Conservation (phyloP, 345 rosid species). For the Aquilaria malaccensis region DNA sequence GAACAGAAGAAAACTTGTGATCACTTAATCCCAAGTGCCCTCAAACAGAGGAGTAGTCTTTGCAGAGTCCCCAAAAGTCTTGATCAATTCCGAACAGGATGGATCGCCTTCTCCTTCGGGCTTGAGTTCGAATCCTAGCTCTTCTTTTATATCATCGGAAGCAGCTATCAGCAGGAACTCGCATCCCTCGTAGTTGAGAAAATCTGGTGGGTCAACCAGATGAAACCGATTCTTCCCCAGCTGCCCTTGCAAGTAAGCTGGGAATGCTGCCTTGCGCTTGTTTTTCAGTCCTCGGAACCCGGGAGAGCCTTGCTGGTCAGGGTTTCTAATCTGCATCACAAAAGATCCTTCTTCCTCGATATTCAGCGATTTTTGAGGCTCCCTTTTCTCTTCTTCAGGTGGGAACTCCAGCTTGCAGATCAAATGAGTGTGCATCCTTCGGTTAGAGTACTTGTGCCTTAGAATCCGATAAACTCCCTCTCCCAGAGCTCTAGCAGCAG, state of each 20-base stretch:
- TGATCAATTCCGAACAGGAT: conserved; percentile 45
- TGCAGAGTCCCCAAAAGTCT: conserved; percentile 50
- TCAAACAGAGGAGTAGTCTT: conserved; percentile 38
- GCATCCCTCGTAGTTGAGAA: conserved; percentile 71
- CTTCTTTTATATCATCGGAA: conserved; percentile 52
- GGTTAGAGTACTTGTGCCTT: conserved; percentile 41
- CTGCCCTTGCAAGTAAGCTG: conserved; percentile 56
- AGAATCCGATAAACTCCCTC: conserved; percentile 68
- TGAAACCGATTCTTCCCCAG: conserved; percentile 36
- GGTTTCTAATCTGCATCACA: conserved; percentile 63
- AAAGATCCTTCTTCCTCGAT: conserved; percentile 62
- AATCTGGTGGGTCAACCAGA: conserved; percentile 63
- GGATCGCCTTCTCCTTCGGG: conserved; percentile 31
- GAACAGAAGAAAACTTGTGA: no score
- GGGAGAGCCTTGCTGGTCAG: conserved; percentile 28
- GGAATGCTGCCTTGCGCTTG: conserved; percentile 60
- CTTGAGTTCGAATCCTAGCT: conserved; percentile 57
- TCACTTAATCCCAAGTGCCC: conserved; percentile 50
- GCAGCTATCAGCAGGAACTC: conserved; percentile 69
- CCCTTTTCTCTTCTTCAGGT: conserved; percentile 20
- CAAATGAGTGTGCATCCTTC: conserved; percentile 56
- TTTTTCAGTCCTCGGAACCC: conserved; percentile 44
- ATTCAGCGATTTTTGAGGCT: conserved; percentile 64
- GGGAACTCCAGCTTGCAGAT: conserved; percentile 73
- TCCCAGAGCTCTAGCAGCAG: conserved; percentile 55